Conservation (phyloP, 805 yeast species). For the Hanseniaspora hatyaiensis region DNA sequence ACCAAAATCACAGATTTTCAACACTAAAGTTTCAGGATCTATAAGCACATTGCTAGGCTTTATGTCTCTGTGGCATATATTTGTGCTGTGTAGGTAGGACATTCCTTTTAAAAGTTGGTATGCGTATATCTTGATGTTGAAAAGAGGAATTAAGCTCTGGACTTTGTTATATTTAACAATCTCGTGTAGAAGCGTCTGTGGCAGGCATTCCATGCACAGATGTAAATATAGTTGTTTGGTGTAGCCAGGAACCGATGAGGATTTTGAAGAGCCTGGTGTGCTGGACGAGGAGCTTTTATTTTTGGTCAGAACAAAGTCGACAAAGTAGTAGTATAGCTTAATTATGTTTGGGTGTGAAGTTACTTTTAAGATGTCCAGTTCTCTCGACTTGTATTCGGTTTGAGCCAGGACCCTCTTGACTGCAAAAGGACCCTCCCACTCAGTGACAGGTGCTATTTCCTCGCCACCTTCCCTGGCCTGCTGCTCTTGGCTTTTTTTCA, state of each 20-base stretch:
- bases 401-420: constrained; percentile 79
- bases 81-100: constrained; percentile 69
- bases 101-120: constrained; percentile 74
- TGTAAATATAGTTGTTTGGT: constrained; percentile 46
- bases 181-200: constrained; percentile 67
- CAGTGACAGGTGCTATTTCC: constrained; percentile 2
- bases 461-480: not conserved
- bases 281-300: no score
- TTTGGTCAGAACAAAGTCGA: constrained; percentile 36
- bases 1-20: constrained; percentile 78
- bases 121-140: constrained; percentile 64
- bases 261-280: no score
- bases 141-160: constrained; percentile 52
- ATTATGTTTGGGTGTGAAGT: constrained; percentile 76
- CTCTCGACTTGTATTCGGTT: constrained; percentile 74
- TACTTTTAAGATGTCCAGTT: constrained; percentile 60
- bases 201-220: constrained; percentile 77
- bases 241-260: constrained; percentile 4
- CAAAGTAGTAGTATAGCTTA: constrained; percentile 55
- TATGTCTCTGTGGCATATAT: constrained; percentile 73
- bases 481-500: constrained; percentile 20
- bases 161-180: constrained; percentile 56
- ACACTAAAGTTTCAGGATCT: constrained; percentile 52
- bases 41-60: constrained; percentile 74
- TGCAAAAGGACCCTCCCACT: constrained; percentile 71